Evolutionary conservation across 106 monocot species (phyloP).

Genomic region (Phalaenopsis equestris): DNA sequence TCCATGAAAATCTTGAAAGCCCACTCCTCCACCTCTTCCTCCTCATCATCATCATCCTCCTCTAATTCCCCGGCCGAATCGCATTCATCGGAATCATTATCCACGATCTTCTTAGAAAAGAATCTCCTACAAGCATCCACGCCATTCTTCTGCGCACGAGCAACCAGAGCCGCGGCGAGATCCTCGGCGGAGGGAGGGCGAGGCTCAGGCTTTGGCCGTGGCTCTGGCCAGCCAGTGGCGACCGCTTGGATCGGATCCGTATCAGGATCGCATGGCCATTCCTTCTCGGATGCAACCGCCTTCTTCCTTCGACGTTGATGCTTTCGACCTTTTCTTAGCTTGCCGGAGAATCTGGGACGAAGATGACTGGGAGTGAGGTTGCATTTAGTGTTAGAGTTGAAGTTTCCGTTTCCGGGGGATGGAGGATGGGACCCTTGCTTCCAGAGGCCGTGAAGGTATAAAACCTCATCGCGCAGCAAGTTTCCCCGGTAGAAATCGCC

Average conservation of each 20-base stretch:
- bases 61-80: slow-evolving; percentile 19
- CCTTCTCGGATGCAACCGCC: background rate
- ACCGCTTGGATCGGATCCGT: background rate
- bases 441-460: slow-evolving; percentile 18
- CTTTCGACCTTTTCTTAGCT: slow-evolving; percentile 6
- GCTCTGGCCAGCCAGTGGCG: slow-evolving; percentile 9
- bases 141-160: slow-evolving; percentile 6
- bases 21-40: slow-evolving; percentile 17
- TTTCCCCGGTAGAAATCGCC: background rate
- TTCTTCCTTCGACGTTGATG: background rate
- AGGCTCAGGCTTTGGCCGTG: background rate
- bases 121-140: slow-evolving; percentile 8
- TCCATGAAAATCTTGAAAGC: slow-evolving; percentile 37
- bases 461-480: background rate
- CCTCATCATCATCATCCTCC: slow-evolving; percentile 22
- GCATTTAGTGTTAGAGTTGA: background rate
- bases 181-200: slow-evolving; percentile 11
- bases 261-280: slow-evolving; percentile 27
- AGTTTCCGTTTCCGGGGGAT: background rate
- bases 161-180: slow-evolving; percentile 1
- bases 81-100: background rate
- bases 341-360: background rate
- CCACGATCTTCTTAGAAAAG: slow-evolving; percentile 2
- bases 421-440: background rate
- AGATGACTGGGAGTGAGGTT: background rate